Percentiles rank a stretch among this genome's conserved stretches.
phyloP scores from a whole-genome alignment of 2,329 filamentous ascomycete species.

The Magnaporthales sp. region DNA sequence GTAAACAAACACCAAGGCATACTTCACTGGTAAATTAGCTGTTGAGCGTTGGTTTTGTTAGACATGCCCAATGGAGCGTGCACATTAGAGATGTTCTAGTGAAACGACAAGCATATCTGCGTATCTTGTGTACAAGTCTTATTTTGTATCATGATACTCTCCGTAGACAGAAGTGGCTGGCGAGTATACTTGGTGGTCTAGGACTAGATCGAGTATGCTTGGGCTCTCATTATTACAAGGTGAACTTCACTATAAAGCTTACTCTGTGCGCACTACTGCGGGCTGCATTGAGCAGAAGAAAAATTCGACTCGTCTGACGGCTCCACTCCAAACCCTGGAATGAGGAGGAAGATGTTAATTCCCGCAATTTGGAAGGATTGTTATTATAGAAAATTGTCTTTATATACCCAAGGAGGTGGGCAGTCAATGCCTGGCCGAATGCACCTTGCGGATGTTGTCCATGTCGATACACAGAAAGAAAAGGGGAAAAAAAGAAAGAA shows the following conservation, averaged over 20 bases:
- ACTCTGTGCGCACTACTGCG: background rate
- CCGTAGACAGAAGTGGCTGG: background rate
- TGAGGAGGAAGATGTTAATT: background rate
- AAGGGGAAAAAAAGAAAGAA: too few species aligned
- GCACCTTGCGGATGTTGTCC: too few species aligned
- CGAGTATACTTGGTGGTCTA: too few species aligned
- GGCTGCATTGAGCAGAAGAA: constrained; percentile 2
- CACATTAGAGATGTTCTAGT: background rate
- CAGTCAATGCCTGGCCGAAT: too few species aligned
- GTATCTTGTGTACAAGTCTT: background rate
- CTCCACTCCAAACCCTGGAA: background rate
- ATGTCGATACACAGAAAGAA: background rate
- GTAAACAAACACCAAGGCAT: constrained; percentile 26
- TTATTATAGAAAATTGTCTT: background rate
- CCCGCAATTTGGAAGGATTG: background rate
- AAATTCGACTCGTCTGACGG: background rate
- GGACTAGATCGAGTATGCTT: too few species aligned
- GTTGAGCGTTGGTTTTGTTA: background rate
- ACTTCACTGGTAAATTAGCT: background rate
- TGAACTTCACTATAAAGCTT: background rate
- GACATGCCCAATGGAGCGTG: background rate
- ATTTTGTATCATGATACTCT: background rate
- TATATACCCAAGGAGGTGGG: too few species aligned
- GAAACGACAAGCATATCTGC: background rate
- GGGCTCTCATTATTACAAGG: background rate